phyloP scores from a whole-genome alignment of 257 asterid species.

The Solanum chaucha region DNA sequence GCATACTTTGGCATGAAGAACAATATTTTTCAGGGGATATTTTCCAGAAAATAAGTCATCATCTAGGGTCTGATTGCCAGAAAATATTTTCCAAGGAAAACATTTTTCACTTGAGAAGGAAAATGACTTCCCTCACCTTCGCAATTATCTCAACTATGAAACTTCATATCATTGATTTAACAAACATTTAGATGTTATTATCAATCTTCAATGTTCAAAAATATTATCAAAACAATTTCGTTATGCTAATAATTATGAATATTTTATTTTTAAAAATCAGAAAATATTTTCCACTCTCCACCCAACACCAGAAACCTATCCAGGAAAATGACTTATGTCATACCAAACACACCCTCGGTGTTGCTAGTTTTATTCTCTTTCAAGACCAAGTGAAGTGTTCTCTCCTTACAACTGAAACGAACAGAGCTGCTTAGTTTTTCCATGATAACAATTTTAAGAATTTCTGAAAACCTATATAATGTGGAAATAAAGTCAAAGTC shows the following conservation, averaged over 20 bases:
- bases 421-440: background rate
- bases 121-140: background rate
- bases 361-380: background rate
- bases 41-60: background rate
- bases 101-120: background rate
- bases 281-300: background rate
- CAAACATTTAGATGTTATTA: background rate
- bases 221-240: background rate
- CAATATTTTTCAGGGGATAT: background rate
- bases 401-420: background rate
- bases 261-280: background rate
- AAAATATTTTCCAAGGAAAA: background rate
- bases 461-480: background rate
- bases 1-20: no score
- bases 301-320: background rate
- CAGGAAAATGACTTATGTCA: background rate
- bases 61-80: background rate
- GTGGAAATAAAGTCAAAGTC: no score
- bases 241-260: background rate
- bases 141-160: background rate
- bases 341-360: background rate
- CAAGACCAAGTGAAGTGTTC: background rate
- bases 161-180: background rate
- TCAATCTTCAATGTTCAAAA: background rate
- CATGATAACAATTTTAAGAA: background rate